phyloP scores from a whole-genome alignment of 768 basidiomycete genomes.

The Mrakia blollopis region DNA sequence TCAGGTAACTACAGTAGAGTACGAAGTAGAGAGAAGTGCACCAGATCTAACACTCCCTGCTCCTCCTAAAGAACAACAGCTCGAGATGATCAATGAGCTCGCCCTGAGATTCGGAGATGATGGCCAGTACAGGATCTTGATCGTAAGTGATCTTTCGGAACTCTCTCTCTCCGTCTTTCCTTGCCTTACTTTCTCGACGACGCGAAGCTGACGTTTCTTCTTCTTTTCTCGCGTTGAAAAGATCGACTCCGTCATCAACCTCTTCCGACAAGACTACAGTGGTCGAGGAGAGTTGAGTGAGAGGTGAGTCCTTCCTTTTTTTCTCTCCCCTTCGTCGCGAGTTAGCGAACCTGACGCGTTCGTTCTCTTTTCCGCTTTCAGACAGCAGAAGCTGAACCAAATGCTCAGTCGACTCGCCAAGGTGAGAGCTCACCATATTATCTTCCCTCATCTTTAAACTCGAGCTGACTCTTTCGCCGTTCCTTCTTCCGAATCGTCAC shows the following conservation, averaged over 20 bases:
- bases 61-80: too few species aligned
- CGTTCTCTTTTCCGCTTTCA: neutral
- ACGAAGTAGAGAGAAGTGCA: too few species aligned
- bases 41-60: too few species aligned
- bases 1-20: too few species aligned
- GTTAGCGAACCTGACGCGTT: neutral
- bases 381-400: conserved; percentile 30
- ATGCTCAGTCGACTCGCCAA: conserved; percentile 29
- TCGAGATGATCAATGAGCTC: conserved; percentile 32
- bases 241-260: conserved; percentile 33
- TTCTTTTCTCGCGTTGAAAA: neutral
- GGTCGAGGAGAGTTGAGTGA: conserved; percentile 31
- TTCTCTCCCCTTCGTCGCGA: too few species aligned
- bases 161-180: neutral
- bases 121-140: conserved; percentile 24
- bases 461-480: neutral
- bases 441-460: neutral
- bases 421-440: neutral
- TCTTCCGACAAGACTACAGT: conserved; percentile 31
- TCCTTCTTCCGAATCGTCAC: neutral
- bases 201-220: neutral
- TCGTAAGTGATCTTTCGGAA: conserved; percentile 10
- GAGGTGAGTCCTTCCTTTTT: neutral
- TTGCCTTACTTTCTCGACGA: neutral
- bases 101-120: conserved; percentile 30